Percentiles rank a stretch among this genome's conserved stretches.
phyloP scores from a whole-genome alignment of 805 yeast species.

The Phaffomyces thermotolerans region DNA sequence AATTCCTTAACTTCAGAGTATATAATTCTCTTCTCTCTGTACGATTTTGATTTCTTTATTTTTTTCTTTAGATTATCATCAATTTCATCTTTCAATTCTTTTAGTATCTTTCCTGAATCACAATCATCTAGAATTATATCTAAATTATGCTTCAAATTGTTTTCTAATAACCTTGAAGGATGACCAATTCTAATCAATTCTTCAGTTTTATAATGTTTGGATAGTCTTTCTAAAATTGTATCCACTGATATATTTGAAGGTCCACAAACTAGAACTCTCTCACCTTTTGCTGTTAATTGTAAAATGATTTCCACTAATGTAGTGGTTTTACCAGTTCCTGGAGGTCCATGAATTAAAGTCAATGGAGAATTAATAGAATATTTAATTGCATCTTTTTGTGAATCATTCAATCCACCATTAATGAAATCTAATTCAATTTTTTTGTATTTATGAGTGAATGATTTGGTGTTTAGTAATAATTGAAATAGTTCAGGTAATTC shows the following conservation, averaged over 20 bases:
- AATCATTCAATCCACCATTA: conserved; percentile 29
- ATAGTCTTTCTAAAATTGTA: conserved; percentile 74
- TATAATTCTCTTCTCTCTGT: conserved; percentile 54
- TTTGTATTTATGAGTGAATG: conserved; percentile 34
- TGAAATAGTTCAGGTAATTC: conserved; percentile 33
- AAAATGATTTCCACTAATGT: conserved; percentile 76
- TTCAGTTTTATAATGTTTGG: conserved; percentile 31
- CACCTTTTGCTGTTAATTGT: conserved; percentile 54
- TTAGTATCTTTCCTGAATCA: conserved; percentile 52
- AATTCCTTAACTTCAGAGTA: conserved; percentile 65
- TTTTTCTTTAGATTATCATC: conserved; percentile 43
- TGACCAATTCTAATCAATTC: conserved; percentile 82
- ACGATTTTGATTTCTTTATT: conserved; percentile 54
- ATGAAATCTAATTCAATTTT: conserved; percentile 4
- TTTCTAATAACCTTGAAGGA: conserved; percentile 73
- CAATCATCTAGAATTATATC: conserved; percentile 60
- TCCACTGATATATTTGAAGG: conserved; percentile 93
- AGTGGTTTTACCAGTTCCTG: conserved; percentile 78
- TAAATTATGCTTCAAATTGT: conserved; percentile 62
- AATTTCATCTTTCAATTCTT: conserved; percentile 68
- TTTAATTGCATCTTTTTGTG: conserved; percentile 68
- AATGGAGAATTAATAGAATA: conserved; percentile 58
- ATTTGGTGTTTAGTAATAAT: conserved; percentile 37
- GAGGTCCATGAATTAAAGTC: conserved; percentile 66
- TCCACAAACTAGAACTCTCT: conserved; percentile 78